phyloP scores from a whole-genome alignment of 306 rosid species.

The Inga laurina region DNA sequence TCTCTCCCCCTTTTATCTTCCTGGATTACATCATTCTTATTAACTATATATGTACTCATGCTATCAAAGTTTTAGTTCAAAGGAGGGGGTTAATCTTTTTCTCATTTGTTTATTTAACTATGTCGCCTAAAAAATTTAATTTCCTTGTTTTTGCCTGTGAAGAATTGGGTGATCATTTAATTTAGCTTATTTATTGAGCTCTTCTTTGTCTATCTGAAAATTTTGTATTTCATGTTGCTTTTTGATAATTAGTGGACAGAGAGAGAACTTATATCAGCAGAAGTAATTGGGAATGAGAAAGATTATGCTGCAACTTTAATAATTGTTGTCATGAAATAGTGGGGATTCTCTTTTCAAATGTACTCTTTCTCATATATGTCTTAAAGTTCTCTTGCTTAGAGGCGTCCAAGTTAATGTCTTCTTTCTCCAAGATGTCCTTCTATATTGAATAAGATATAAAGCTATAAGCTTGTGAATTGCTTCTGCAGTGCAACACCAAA shows the following conservation, averaged over 20 bases:
- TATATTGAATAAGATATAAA: constrained; percentile 1
- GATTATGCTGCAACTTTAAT: constrained; percentile 12
- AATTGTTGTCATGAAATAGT: constrained; percentile 9
- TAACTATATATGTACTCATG: not conserved
- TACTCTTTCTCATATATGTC: not conserved
- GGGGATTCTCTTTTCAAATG: not conserved
- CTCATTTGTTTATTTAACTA: not conserved
- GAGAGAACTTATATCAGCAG: not conserved
- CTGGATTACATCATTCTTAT: not conserved
- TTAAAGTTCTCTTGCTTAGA: constrained; percentile 9
- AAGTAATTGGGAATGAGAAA: constrained; percentile 3
- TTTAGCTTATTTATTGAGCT: constrained; percentile 12
- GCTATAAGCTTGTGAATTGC: constrained; percentile 21
- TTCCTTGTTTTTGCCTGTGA: constrained; percentile 7
- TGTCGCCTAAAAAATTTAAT: not conserved
- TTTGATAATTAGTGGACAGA: too few relatives aligned
- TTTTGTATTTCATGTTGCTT: not conserved
- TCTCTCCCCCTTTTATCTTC: not conserved
- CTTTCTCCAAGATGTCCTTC: not conserved
- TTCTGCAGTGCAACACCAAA: constrained; percentile 70
- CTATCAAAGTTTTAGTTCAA: not conserved
- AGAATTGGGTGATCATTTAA: constrained; percentile 5
- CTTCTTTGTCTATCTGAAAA: not conserved
- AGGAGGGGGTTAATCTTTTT: not conserved
- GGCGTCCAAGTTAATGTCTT: constrained; percentile 4